A percentile compares a stretch with the other conserved stretches of the same genome.
phyloP scores from a whole-genome alignment of 2,329 filamentous ascomycete species.

The Venturia carpophila region DNA sequence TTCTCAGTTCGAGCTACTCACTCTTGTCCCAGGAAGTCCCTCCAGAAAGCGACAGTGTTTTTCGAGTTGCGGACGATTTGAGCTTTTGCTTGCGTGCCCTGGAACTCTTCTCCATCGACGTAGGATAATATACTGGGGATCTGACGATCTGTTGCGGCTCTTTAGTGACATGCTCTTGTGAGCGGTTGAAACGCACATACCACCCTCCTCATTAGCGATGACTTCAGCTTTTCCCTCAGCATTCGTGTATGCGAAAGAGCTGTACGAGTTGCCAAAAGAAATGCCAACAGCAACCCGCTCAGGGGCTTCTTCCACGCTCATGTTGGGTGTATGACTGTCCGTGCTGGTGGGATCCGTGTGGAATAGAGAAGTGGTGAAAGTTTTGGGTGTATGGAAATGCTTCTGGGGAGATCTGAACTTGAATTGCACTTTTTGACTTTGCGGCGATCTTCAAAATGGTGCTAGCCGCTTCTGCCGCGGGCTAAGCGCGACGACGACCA shows the following conservation, averaged over 20 bases:
- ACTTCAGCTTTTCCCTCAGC: constrained; percentile 86
- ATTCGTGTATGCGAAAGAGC: constrained; percentile 86
- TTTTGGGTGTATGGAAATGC: background rate
- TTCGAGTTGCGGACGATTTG: constrained; percentile 86
- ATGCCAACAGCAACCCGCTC: constrained; percentile 77
- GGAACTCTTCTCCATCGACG: constrained; percentile 91
- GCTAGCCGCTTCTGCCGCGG: background rate
- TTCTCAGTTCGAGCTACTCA: constrained; percentile 37
- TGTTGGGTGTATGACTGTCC: constrained; percentile 23
- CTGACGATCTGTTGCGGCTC: constrained; percentile 66
- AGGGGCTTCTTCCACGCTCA: constrained; percentile 45
- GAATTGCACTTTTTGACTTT: constrained; percentile 6
- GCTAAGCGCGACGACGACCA: background rate
- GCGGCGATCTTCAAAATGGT: background rate
- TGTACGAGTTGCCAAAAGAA: constrained; percentile 97
- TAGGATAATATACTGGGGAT: constrained; percentile 94
- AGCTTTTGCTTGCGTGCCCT: constrained; percentile 87
- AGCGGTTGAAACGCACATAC: constrained; percentile 43
- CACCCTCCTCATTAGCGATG: constrained; percentile 97
- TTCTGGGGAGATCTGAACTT: background rate
- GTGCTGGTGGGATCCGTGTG: background rate
- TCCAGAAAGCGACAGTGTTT: constrained; percentile 94
- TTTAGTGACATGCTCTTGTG: constrained; percentile 13
- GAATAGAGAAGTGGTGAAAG: background rate
- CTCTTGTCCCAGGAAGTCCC: constrained; percentile 92